Evolutionary conservation across 768 basidiomycete species (phyloP).

Genomic region (Agrocybe praecox): DNA sequence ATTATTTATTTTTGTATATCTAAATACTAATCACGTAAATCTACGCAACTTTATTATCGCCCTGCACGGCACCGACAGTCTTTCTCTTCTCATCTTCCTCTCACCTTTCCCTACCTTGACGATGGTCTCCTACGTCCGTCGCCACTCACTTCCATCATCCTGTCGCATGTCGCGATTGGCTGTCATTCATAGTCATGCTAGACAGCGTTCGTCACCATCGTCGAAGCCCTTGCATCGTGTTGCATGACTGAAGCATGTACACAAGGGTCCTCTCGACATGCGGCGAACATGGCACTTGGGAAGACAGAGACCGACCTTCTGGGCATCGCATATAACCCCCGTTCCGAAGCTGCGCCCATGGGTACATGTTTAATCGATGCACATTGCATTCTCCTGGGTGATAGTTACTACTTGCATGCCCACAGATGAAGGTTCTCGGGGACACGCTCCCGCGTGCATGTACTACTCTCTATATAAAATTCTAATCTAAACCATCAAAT

Average conservation of each 20-base stretch:
- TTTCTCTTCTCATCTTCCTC: background rate
- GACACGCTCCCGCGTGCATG: background rate
- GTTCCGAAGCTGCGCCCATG: background rate
- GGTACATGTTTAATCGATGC: background rate
- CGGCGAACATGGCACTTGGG: background rate
- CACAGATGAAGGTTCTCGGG: too few relatives aligned
- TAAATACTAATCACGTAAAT: background rate
- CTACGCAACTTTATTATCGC: background rate
- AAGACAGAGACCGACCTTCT: background rate
- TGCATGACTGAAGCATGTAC: background rate
- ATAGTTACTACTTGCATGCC: background rate
- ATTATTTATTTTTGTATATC: background rate
- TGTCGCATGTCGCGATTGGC: background rate
- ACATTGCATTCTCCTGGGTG: background rate
- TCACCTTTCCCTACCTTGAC: background rate
- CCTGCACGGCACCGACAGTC: background rate
- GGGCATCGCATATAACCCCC: background rate
- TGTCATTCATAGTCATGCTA: background rate
- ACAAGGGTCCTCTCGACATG: too few relatives aligned
- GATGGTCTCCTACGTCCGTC: background rate
- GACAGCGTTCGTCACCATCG: too few relatives aligned
- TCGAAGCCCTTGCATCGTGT: background rate
- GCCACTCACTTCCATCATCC: background rate
- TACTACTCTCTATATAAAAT: background rate
- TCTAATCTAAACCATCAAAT: background rate